Evolutionary conservation across 208 protist species (phyloP), one percentile per base, ranked within the genome.

Genomic region (Trichomonas vaginalis): DNA sequence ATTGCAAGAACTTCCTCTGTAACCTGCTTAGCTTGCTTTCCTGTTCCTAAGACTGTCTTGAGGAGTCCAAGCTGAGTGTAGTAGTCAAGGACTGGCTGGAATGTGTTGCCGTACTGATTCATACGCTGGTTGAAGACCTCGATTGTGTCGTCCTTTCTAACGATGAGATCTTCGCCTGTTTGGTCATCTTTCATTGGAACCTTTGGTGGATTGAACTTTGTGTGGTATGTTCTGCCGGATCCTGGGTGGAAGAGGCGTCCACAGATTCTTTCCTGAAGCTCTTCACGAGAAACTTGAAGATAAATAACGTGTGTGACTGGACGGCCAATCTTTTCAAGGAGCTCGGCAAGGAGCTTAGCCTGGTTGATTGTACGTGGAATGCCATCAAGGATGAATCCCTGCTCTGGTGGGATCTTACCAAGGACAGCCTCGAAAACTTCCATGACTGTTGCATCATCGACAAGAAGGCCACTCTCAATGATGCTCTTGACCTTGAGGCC

Each of bases 111-210:
- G 95, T 96, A 97, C 39, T 88, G 61, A 10, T 95, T 61, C 47
- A 97, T 92, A 37, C 97, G 95, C n/a, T 9, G 95, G 37, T 70
- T 96, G 21, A 97, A 87, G 2, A 96, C 95, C 82, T 96, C 96
- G n/a, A 90, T 70, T 9, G 96, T 97, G 88, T 97, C 97, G 95
- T 97, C 97, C 39, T 39, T 49, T 86, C 97, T 62, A 37, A 97
- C 90, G 35, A 97, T 87, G 0, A 97, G 46, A 14, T 61, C 96
- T 95, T 97, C 97, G 12, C 97, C 97, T 9, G 96, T 97, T 32
- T 96, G 37, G 80, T 97, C 97, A 95, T 97, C 97, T 39, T 96
- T 96, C 35, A 51, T 96, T 23, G 83, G 47, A 6, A 96, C 40
- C 95, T 97, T 96, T 40, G 97, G 96, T 39, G 95, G 96, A 4